Evolutionary conservation across 1,284 basidiomycete species (phyloP).

Genomic region (Xerocomus amazonicus): DNA sequence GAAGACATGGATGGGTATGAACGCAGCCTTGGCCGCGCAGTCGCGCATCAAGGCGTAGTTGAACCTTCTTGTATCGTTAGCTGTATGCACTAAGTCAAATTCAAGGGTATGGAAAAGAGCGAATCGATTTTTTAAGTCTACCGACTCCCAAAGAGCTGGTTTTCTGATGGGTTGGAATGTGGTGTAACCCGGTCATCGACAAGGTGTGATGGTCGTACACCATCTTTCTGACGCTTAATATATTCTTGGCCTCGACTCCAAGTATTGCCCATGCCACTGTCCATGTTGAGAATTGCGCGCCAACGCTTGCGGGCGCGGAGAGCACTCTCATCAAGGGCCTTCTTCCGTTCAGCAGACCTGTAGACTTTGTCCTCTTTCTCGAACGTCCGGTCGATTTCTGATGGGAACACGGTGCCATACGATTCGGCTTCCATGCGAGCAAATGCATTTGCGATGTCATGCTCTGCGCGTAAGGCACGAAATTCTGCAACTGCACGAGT

Average conservation of each 20-base stretch:
- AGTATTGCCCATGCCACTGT: conserved; percentile 39
- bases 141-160: conserved; percentile 17
- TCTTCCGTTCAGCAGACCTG: conserved; percentile 53
- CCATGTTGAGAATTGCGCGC: conserved; percentile 57
- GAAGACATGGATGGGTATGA: conserved; percentile 90
- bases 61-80: conserved; percentile 22
- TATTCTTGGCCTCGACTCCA: conserved; percentile 74
- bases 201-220: conserved; percentile 58
- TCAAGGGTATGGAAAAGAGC: not conserved
- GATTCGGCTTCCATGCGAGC: conserved; percentile 80
- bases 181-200: conserved; percentile 17
- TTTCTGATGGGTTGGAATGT: conserved; percentile 14
- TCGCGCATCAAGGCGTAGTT: conserved; percentile 54
- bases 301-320: conserved; percentile 69
- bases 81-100: not conserved
- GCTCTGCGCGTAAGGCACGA: conserved; percentile 79
- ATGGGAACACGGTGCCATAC: conserved; percentile 70
- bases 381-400: conserved; percentile 60
- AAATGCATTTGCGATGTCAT: conserved; percentile 73
- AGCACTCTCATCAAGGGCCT: conserved; percentile 54
- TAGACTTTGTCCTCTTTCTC: conserved; percentile 61
- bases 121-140: conserved; percentile 10
- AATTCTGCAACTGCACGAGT: conserved; percentile 79
- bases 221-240: conserved; percentile 65
- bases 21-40: conserved; percentile 79